Base-by-base conservation (phyloP, 1,139 yeast species). In the Taphrina betulina region DNA sequence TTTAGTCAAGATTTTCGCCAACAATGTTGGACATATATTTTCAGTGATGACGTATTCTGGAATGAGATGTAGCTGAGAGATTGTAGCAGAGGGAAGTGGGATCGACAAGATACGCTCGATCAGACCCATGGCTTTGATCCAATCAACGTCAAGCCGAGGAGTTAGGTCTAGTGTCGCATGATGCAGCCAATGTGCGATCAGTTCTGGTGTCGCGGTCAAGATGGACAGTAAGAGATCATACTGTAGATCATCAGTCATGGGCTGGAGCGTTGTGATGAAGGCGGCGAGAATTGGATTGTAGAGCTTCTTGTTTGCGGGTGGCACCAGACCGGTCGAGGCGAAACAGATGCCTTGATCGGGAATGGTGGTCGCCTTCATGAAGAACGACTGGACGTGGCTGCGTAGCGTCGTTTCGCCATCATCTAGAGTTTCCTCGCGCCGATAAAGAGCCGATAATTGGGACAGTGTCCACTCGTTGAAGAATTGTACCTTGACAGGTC, bases 401-500 rank as follows among this genome's bases (percentile, higher is more conserved):
- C 68, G 67, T 0, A 73, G 69, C 5, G 53, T 46, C 16, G 57
- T 60, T n/a, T n/a, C n/a, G 60, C 35, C 52, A 31, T 26, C 31
- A 7, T 26, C 31, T 7, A 7, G 10, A 26, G 12, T 7, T 7
- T 26, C 31, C 12, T 26, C 31, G 7, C 31, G 7, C 12, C 31
- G 10, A 42, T 72, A 60, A 5, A 61, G 51, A 10, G 26, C 28
- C 5, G 57, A 8, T 34, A 86, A 64, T 58, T 81, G 81, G 34
- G 77, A 75, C 62, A 89, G 68, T 28, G 84, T 79, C 74, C 85
- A 80, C 65, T 90, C 97, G 64, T 86, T 88, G 64, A 90, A 78
- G 17, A 89, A 77, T 61, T 81, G 80, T 63, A 88, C 78, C 67
- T 89, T 90, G 0, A 89, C 78, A 58, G 83, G 73, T 64, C 82